These are phyloP conservation scores for Solanum chacoense DNA, from an alignment of 305 asterid species.

Conservation along the genomic window DNA sequence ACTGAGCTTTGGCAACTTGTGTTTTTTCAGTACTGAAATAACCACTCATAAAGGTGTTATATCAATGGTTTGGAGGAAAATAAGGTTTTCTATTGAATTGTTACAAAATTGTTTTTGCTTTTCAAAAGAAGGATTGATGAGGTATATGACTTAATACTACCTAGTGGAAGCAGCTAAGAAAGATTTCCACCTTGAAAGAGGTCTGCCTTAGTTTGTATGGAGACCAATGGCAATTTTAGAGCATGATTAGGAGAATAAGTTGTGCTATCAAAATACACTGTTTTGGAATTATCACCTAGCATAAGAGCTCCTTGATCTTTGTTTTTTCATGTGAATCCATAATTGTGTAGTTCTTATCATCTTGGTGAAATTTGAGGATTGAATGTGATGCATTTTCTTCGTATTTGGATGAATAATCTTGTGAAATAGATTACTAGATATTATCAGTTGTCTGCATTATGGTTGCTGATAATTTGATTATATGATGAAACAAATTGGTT, in stretches of 20 bases:
- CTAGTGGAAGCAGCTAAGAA: neutral
- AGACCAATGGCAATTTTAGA: neutral
- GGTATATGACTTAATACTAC: neutral
- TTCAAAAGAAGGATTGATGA: neutral
- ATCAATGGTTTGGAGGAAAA: neutral
- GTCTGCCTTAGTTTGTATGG: neutral
- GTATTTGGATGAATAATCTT: neutral
- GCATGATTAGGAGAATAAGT: neutral
- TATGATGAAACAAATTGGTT: neutral
- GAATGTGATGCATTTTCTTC: neutral
- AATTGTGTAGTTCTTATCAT: neutral
- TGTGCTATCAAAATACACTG: neutral
- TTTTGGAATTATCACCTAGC: neutral
- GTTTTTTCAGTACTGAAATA: neutral
- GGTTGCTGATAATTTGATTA: neutral
- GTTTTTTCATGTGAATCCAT: neutral
- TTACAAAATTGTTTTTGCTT: neutral
- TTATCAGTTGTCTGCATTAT: neutral
- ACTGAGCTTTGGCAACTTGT: neutral
- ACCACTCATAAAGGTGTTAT: neutral
- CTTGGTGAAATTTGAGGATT: neutral
- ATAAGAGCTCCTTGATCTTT: neutral
- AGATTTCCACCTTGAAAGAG: neutral
- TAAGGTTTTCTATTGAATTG: neutral
- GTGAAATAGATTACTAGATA: neutral